Evolutionary conservation across 2,329 filamentous ascomycete genomes (phyloP), one percentile per base, ranked within the genome.

Genomic region (Aspergillus fijiensis): DNA sequence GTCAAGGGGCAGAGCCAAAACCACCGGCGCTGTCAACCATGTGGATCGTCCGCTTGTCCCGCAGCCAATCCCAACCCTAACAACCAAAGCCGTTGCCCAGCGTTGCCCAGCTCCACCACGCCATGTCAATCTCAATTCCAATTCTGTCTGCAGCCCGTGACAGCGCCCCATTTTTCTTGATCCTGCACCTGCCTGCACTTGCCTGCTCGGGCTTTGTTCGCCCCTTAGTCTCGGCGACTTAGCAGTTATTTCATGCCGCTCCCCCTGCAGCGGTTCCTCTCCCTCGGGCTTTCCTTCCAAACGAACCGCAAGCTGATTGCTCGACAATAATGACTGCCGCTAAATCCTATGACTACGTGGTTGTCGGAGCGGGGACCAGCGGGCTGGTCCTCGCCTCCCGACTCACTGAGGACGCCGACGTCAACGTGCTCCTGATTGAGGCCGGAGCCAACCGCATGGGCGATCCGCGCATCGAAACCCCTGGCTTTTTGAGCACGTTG

Each of bases 301-400:
- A 29, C 9, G 21, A 42, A 12, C 19, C 10, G 6, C 25, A 33
- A 55, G 2, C 27, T 6, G 39, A 55, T 31, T 25, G 31, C 25
- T n/a, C 42, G 7, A 29, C 27, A 9, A 55, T 4, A n/a, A 55
- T 55, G 52, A 55, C 52, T 14, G 27, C 25, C 10, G 16, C 29
- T n/a, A 55, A 47, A 47, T 33, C 52, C 39, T 70, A 67, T 51
- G 71, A 75, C 60, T 74, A 69, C 50, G 66, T 75, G 19, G 62
- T 74, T 50, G 61, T 74, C 23, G 72, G 72, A 9, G 73, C 67
- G 12, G 73, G 72, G 10, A 70, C 68, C 29, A 69, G 66, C n/a
- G 73, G 73, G 9, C 64, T 74, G 14, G 69, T 70, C 6, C 49
- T 75, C 14, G 73, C 73, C n/a, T 65, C 63, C n/a, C 68, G 72